phyloP scores from a whole-genome alignment of 225 moss, liverwort and hornwort genomes.

The Lunularia cruciata region DNA sequence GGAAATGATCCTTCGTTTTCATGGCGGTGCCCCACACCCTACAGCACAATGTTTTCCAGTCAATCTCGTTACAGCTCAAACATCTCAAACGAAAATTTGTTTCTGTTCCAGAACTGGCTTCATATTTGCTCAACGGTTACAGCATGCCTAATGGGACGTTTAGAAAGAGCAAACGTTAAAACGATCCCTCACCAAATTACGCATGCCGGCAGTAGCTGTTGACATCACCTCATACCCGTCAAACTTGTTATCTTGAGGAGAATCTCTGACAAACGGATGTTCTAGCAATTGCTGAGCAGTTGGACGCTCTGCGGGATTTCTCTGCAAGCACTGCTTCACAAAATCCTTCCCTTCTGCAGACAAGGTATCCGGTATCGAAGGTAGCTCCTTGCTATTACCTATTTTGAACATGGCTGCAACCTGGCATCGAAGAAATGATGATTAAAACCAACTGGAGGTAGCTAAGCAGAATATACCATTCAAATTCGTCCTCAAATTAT shows the following conservation, averaged over 20 bases:
- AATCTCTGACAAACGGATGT: constrained; percentile 83
- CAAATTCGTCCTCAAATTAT: neutral
- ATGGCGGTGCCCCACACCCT: constrained; percentile 37
- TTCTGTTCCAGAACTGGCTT: no score
- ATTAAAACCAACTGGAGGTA: no score
- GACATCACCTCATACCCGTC: constrained; percentile 57
- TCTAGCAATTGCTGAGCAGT: constrained; percentile 69
- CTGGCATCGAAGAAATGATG: constrained; percentile 46
- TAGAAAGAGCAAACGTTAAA: neutral
- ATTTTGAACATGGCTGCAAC: constrained; percentile 99
- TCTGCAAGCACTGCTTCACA: constrained; percentile 78
- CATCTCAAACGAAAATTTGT: neutral
- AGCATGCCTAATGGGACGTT: no score
- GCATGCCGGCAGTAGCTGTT: constrained; percentile 44
- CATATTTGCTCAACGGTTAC: no score
- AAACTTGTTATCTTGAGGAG: constrained; percentile 51
- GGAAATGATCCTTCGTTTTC: constrained; percentile 38
- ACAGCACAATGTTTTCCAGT: constrained; percentile 2
- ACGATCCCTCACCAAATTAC: constrained; percentile 81
- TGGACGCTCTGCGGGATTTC: constrained; percentile 74
- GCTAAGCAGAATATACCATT: no score
- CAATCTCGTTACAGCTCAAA: neutral
- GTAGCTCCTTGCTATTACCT: constrained; percentile 95
- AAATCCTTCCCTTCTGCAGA: constrained; percentile 82
- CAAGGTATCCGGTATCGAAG: constrained; percentile 70